Evolutionary conservation across 192 early-diverging fungal species (phyloP).

Genomic region (Coemansia sp.): DNA sequence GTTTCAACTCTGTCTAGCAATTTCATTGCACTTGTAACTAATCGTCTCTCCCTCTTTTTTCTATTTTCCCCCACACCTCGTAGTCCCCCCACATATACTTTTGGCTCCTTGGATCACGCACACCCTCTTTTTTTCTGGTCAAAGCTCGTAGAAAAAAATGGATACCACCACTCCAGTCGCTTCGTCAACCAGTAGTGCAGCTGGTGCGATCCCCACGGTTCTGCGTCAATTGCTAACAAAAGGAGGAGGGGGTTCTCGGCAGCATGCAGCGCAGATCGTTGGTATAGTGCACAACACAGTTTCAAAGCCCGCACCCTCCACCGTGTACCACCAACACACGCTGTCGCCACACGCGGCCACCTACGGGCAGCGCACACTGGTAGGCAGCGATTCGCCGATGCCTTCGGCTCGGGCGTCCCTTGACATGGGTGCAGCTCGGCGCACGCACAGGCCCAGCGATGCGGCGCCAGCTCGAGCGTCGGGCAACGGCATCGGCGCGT

Average conservation of each 20-base stretch:
- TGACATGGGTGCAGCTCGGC: conserved; percentile 14
- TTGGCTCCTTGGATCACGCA: neutral
- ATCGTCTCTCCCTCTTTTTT: neutral
- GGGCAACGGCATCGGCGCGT: conserved; percentile 31
- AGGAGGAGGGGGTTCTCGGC: conserved; percentile 17
- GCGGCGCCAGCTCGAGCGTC: conserved; percentile 8
- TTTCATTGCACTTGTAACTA: neutral
- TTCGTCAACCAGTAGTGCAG: conserved; percentile 14
- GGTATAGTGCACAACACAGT: conserved; percentile 47
- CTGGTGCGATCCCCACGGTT: conserved; percentile 40
- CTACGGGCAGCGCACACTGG: conserved; percentile 40
- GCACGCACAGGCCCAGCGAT: conserved; percentile 1
- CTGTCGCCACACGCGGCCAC: conserved; percentile 21
- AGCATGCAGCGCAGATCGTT: conserved; percentile 54
- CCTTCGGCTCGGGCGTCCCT: conserved; percentile 34
- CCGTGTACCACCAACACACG: conserved; percentile 23
- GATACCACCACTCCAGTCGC: conserved; percentile 23
- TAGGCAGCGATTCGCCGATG: conserved; percentile 35
- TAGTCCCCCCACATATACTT: neutral
- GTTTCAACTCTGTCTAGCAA: neutral
- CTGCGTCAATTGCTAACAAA: conserved; percentile 45
- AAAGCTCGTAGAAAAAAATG: conserved; percentile 17
- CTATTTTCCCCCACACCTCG: neutral
- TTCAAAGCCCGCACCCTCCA: conserved; percentile 36
- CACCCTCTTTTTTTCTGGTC: neutral